Evolutionary conservation across 2,329 filamentous ascomycete genomes (phyloP), one percentile per base, ranked within the genome.

Genomic region (Ustilaginoidea virens): DNA sequence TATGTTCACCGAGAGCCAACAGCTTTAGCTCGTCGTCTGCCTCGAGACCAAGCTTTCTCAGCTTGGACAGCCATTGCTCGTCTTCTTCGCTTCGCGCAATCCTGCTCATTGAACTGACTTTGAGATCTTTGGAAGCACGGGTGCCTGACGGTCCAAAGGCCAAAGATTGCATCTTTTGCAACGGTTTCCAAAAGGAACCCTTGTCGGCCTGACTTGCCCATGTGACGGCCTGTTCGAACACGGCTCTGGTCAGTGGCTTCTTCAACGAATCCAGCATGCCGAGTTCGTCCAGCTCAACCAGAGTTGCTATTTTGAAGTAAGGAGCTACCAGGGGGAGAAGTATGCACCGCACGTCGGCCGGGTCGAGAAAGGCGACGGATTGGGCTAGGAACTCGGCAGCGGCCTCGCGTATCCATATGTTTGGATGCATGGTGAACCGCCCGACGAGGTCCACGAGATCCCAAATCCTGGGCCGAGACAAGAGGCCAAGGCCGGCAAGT

Each of bases 321-420:
- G 85, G 80, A 34, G 68, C 69, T 11, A 96, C 63, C 16, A 92
- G 62, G 5, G 90, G 90, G 27, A 80, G 59, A 18, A 94, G 60
- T 35, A 93, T 80, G 37, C 86, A 93, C 43, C 80, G 74, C 22
- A 77, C 69, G 48, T 96, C 87, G 3, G 87, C 83, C 14, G 69
- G 58, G 1, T 81, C 80, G 11, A 96, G 52, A 42, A 78, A 85
- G 33, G 64, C 75, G 2, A 80, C 76, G 1, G 81, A 72, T 31
- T 79, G 73, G 3, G 82, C 73, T 21, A 96, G 60, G 40, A 94
- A 92, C 37, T 87, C 75, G 6, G 80, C 70, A 3, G 87, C 77
- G 7, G 87, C 81, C 54, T 96, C 87, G 21, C 87, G 73, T 30
- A 98, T 86, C 87, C 90, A 98, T 7, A 82, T 61, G 41, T 93